Evolutionary conservation across 257 asterid genomes (phyloP), one percentile per base, ranked within the genome.

Genomic region (Leonotis leonurus): DNA sequence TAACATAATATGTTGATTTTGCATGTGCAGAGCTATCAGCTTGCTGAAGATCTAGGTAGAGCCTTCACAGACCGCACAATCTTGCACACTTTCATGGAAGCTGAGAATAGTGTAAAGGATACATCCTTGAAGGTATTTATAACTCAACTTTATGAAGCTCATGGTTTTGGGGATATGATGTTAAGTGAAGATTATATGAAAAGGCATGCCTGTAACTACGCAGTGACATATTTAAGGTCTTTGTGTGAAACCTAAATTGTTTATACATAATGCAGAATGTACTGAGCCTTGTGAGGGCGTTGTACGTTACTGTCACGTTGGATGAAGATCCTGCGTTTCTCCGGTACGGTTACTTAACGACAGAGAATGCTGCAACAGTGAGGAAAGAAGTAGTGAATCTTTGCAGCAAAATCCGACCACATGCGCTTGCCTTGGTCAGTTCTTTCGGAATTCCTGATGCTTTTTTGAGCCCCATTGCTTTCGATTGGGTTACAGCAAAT

Each of bases 41-140:
- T 92, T 37, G 99, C 99, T 56, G 99, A 85, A 82, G 99, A 92
- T 77, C 73, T 92, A 63, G 99, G 97, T 62, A 80, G 83, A 77
- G 97, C 99, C 36, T 92, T 74, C 73, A 67, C 95, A 2, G 99
- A 92, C 64, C 85, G 89, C 13, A 72, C 94, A 49, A 85, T 83
- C 65, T 74, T 86, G 20, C 83, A 77, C 74, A 78, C 82, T 44
- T 79, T 82, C 64, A 14, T 81, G 39, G 95, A 89, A 27, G 95
- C 88, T 13, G 99, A 92, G 80, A 80, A 83, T 46, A 62, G 73
- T n/a, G 73, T 74, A 20, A 67, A 78, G 7, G 85, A 83, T 17
- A 72, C 69, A 26, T 56, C 83, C 40, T 69, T 89, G 37, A 83
- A 86, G 99, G 99, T 85, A 80, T 3, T 16, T 64, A 29, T n/a